These are phyloP conservation scores for Volvox africanus DNA, from an alignment of 139 green algal genomes.

Conservation along the genomic window DNA sequence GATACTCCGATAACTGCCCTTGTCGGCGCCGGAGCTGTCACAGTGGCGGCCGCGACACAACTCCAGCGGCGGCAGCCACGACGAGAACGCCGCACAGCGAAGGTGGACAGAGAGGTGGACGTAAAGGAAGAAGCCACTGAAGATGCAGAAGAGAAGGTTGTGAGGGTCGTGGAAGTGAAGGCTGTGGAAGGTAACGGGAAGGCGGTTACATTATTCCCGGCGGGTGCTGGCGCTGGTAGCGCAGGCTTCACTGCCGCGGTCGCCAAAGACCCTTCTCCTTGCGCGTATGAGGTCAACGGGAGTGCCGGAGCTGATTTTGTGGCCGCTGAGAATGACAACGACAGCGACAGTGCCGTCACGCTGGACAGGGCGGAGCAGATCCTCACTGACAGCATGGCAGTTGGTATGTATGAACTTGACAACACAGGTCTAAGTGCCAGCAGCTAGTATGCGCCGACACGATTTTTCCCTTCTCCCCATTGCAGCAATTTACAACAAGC, in stretches of 20 bases:
- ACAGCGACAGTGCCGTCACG: not conserved
- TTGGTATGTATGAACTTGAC: not conserved
- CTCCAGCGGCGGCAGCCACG: slow-evolving; percentile 1
- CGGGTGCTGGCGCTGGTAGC: too few species aligned
- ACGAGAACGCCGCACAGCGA: not conserved
- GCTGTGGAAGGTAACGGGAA: not conserved
- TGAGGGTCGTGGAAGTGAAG: not conserved
- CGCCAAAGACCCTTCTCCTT: too few species aligned
- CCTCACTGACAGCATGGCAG: not conserved
- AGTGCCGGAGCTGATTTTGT: not conserved
- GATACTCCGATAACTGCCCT: too few species aligned
- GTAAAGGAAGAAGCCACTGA: not conserved
- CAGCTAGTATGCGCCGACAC: too few species aligned
- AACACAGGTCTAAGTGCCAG: too few species aligned
- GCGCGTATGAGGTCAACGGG: too few species aligned
- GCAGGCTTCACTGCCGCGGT: too few species aligned
- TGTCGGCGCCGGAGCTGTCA: too few species aligned
- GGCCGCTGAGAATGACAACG: not conserved
- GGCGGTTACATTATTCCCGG: too few species aligned
- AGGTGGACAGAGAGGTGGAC: not conserved
- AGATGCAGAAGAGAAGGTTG: not conserved
- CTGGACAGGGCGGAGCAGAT: slow-evolving; percentile 17
- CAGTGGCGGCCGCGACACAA: too few species aligned
- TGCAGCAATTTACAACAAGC: too few species aligned
- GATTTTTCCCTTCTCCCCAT: too few species aligned